Base-by-base conservation (phyloP, 768 basidiomycete species). In the Mrakia frigida region DNA sequence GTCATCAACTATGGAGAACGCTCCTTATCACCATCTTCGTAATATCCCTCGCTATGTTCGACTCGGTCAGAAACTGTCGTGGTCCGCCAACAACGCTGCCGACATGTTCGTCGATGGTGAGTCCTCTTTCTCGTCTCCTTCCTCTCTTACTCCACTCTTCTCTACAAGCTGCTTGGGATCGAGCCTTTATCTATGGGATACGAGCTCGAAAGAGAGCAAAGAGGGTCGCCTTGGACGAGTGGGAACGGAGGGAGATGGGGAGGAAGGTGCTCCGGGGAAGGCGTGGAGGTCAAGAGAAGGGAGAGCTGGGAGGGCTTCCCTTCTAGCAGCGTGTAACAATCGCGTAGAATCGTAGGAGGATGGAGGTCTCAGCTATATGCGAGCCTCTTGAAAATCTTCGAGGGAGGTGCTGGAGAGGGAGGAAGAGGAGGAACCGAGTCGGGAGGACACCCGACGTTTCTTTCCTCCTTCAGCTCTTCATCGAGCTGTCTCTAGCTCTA, bases 1-100 rank as follows among this genome's bases (percentile, higher is more conserved):
- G 33, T 63, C 28, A 7, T 63, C n/a, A n/a, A n/a, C n/a, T n/a
- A n/a, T n/a, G n/a, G 61, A 63, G n/a, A 63, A 63, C 61, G 33
- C n/a, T 14, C 28, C 28, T 7, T 13, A 13, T 33, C 18, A n/a
- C 6, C 28, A 11, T 28, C 61, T 63, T 33, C n/a, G 61, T 25
- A 63, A 63, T 33, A 11, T 63, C 13, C 61, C 61, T 13, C n/a
- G 35, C 25, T 68, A 68, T 21, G 39, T 25, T 21, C 35, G 65
- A 21, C 3, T 68, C 39, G 65, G 35, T 6, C 35, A 68, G 11
- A 68, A 68, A 23, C 5, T 68, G 14, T 21, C 18, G 0, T 68
- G 65, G 65, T 6, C 14, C 21, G 39, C 23, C 4, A 21, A 18
- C 4, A 68, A 68, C 65, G 13, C 13, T 2, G 65, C 65, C 9